Evolutionary conservation across 2,329 filamentous ascomycete species (phyloP).

Genomic region (Colletotrichum sp.): DNA sequence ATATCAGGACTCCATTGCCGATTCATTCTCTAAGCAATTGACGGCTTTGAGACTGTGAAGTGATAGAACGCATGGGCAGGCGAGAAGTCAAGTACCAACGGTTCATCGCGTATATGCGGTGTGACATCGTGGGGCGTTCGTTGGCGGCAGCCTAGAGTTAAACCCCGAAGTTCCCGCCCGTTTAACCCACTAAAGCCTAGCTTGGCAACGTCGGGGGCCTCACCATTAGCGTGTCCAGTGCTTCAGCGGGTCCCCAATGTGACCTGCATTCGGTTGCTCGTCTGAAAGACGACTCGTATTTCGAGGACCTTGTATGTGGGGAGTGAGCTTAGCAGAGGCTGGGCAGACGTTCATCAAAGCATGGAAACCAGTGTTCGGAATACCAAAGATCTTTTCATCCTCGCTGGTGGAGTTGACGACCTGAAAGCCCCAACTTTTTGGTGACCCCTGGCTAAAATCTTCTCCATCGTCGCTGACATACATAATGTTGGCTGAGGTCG

Average conservation of each 20-base stretch:
- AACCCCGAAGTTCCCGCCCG: background rate
- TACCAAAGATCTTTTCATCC: background rate
- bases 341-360: background rate
- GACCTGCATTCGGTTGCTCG: background rate
- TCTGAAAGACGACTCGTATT: background rate
- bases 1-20: background rate
- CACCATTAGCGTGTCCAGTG: background rate
- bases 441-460: background rate
- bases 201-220: background rate
- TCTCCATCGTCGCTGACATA: background rate
- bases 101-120: background rate
- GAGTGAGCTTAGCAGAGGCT: background rate
- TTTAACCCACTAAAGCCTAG: background rate
- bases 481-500: background rate
- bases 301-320: background rate
- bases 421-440: background rate
- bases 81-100: background rate
- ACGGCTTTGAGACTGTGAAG: background rate
- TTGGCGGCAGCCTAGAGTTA: background rate
- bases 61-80: background rate
- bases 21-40: rapidly evolving
- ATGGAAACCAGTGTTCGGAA: background rate
- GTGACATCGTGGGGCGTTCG: background rate
- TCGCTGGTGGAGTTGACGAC: background rate
- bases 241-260: background rate